phyloP scores from a whole-genome alignment of 2,329 filamentous ascomycete genomes.

The Geoglossum cookeanum region DNA sequence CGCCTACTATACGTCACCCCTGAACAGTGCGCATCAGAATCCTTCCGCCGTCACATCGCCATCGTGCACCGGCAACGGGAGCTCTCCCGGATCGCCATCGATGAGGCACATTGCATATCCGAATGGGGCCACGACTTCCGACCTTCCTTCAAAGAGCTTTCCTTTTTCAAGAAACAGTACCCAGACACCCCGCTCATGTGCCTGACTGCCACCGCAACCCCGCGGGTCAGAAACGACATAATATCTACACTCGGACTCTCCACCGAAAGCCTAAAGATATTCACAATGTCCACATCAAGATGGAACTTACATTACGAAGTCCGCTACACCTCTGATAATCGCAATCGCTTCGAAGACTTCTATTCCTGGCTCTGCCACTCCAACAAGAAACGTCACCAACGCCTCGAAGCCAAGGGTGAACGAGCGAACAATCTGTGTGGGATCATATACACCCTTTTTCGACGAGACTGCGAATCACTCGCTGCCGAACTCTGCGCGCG shows the following conservation, averaged over 20 bases:
- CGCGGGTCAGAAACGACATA: conserved; percentile 64
- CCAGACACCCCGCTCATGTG: conserved; percentile 81
- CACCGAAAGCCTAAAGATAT: conserved; percentile 43
- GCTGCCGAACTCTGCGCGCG: conserved; percentile 44
- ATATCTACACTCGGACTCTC: conserved; percentile 55
- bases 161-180: conserved; percentile 67
- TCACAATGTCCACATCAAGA: conserved; percentile 66
- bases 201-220: conserved; percentile 78
- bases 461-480: conserved; percentile 55
- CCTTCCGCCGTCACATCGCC: conserved; percentile 56
- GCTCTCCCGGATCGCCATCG: conserved; percentile 72
- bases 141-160: conserved; percentile 72
- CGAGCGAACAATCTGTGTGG: conserved; percentile 48
- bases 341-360: conserved; percentile 58
- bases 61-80: conserved; percentile 63
- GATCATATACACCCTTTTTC: conserved; percentile 62
- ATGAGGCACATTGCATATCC: conserved; percentile 92
- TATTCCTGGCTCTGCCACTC: conserved; percentile 57
- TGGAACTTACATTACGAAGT: conserved; percentile 85
- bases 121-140: conserved; percentile 98
- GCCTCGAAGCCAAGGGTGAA: conserved; percentile 39
- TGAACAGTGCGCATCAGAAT: conserved; percentile 60
- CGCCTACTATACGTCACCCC: conserved; percentile 85
- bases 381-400: conserved; percentile 44
- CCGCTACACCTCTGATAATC: conserved; percentile 58